A percentile compares a stretch with the other conserved stretches of the same genome.
Conservation (phyloP, 805 yeast genomes). For the Zygotorulaspora danielsina region DNA sequence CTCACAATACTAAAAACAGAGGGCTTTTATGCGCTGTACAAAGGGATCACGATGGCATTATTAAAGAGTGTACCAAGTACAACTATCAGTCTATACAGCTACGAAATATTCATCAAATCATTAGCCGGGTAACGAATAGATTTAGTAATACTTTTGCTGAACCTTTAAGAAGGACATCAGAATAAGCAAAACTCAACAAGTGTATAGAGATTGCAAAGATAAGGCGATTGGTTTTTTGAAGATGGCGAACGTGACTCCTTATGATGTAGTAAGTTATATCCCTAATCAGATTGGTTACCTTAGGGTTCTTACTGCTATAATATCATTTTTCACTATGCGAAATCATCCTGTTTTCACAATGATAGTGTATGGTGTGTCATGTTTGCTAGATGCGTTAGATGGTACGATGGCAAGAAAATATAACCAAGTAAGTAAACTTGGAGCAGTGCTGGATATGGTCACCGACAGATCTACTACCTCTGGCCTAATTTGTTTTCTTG, state of each 20-base stretch:
- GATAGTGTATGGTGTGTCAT: conserved; percentile 75
- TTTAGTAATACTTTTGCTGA: not conserved
- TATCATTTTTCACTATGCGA: conserved; percentile 78
- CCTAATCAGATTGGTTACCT: conserved; percentile 91
- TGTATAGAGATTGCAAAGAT: no score
- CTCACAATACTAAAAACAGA: conserved; percentile 45
- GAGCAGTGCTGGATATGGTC: conserved; percentile 98
- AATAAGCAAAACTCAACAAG: no score
- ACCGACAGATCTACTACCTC: conserved; percentile 97
- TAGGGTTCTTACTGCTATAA: conserved; percentile 74
- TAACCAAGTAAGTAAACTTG: conserved; percentile 86
- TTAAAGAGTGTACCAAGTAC: conserved; percentile 76
- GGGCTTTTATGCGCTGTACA: conserved; percentile 66
- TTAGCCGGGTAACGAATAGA: conserved; percentile 8
- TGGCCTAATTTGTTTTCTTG: conserved; percentile 81
- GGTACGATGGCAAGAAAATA: conserved; percentile 90
- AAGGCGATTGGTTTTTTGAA: no score
- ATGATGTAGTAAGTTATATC: conserved; percentile 67
- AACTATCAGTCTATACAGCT: conserved; percentile 63
- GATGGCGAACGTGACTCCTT: conserved; percentile 35
- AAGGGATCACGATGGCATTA: conserved; percentile 67
- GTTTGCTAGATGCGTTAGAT: conserved; percentile 91
- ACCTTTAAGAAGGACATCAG: not conserved
- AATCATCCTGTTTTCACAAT: conserved; percentile 78
- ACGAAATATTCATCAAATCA: conserved; percentile 39